A percentile compares a stretch with the other conserved stretches of the same genome.
Conservation (phyloP, 2,329 filamentous ascomycete genomes). For the Fusarium solani-melongenae region DNA sequence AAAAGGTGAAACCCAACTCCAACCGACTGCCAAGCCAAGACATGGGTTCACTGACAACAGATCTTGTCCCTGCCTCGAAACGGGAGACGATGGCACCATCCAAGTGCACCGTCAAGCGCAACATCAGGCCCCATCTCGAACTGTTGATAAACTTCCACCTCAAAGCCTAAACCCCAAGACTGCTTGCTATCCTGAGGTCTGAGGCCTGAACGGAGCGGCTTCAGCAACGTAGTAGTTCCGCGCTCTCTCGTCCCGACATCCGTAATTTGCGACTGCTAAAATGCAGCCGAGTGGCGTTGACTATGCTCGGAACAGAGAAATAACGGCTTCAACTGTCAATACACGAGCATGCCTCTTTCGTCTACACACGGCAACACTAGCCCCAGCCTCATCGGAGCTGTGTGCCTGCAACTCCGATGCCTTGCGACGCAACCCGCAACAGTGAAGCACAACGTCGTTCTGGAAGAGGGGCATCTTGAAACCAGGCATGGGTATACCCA, state of each 20-base stretch:
- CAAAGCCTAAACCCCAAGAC: not conserved
- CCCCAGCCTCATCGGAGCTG: slow-evolving; percentile 13
- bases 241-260: not conserved
- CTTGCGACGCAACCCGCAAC: slow-evolving; percentile 6
- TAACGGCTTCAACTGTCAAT: slow-evolving; percentile 17
- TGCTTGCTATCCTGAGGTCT: not conserved
- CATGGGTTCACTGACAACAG: slow-evolving; percentile 9
- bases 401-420: not conserved
- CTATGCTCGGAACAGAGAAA: slow-evolving; percentile 10
- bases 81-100: not conserved
- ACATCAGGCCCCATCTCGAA: not conserved
- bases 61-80: not conserved
- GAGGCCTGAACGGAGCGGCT: not conserved
- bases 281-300: slow-evolving; percentile 14
- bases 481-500: not conserved
- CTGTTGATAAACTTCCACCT: not conserved
- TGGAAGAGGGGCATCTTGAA: slow-evolving; percentile 4
- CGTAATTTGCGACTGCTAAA: slow-evolving; percentile 1
- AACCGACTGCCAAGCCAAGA: slow-evolving; percentile 3
- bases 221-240: not conserved
- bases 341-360: not conserved
- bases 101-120: not conserved
- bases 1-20: slow-evolving; percentile 23
- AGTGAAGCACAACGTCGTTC: not conserved
- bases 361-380: not conserved